These are phyloP conservation scores for Neopestalotiopsis sp. DNA, from an alignment of 2,329 filamentous ascomycete genomes.

Conservation along the genomic window DNA sequence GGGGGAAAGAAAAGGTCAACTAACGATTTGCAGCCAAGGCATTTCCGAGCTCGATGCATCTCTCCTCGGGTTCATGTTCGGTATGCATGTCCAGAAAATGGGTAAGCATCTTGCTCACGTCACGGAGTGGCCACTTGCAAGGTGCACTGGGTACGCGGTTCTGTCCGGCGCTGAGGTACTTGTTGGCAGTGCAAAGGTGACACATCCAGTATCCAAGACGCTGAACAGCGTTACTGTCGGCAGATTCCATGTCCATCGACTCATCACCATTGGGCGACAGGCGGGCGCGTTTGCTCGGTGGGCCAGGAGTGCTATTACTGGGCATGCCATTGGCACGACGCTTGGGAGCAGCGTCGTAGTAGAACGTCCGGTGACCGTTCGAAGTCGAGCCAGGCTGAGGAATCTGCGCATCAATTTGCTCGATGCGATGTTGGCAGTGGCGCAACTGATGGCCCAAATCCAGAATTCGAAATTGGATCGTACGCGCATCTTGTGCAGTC, in stretches of 20 bases:
- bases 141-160: conserved; percentile 49
- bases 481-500: conserved; percentile 47
- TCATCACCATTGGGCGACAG: conserved; percentile 22
- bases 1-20: conserved; percentile 24
- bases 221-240: conserved; percentile 35
- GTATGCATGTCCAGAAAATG: conserved; percentile 53
- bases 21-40: conserved; percentile 48
- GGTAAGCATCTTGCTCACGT: conserved; percentile 52
- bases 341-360: conserved; percentile 20
- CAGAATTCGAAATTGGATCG: conserved; percentile 47
- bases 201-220: conserved; percentile 55
- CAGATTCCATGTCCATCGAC: conserved; percentile 21
- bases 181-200: conserved; percentile 48
- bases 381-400: conserved; percentile 19
- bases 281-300: conserved; percentile 17
- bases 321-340: conserved; percentile 1
- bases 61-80: conserved; percentile 48
- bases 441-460: conserved; percentile 52
- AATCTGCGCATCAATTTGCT: conserved; percentile 42
- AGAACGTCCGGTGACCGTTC: conserved; percentile 21
- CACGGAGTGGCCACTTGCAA: conserved; percentile 53
- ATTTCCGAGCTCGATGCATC: conserved; percentile 48
- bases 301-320: background rate
- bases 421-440: conserved; percentile 46
- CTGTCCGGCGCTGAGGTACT: conserved; percentile 46